Evolutionary conservation across 768 basidiomycete species (phyloP).

Genomic region (Boletus reticulatus): DNA sequence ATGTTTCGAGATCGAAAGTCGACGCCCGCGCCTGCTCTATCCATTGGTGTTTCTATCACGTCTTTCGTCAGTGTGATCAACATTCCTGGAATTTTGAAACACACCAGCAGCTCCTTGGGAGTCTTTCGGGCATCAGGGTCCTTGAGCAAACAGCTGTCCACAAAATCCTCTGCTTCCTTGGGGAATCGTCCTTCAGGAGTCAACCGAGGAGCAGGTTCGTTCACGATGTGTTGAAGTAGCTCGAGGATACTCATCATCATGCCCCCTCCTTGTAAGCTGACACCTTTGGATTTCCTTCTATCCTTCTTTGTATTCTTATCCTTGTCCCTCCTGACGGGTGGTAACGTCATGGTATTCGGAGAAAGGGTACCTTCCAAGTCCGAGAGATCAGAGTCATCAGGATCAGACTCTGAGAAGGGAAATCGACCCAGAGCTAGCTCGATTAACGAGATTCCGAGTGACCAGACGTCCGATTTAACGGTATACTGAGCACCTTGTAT

Average conservation of each 20-base stretch:
- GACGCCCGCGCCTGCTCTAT: conserved; percentile 60
- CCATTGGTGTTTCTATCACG: conserved; percentile 69
- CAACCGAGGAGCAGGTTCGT: conserved; percentile 92
- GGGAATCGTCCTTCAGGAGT: conserved; percentile 75
- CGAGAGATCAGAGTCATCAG: conserved; percentile 73
- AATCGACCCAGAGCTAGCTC: conserved; percentile 96
- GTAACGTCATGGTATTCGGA: conserved; percentile 54
- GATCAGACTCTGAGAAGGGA: conserved; percentile 85
- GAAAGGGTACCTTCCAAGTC: conserved; percentile 82
- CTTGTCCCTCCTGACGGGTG: conserved; percentile 36
- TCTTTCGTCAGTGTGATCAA: conserved; percentile 8
- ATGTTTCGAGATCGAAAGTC: conserved; percentile 71
- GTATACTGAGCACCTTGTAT: conserved; percentile 99
- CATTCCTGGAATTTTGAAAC: not conserved
- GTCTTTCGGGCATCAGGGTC: conserved; percentile 81
- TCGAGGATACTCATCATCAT: conserved; percentile 99
- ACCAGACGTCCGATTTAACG: conserved; percentile 99
- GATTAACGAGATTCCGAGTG: conserved; percentile 93
- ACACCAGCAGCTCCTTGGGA: conserved; percentile 83
- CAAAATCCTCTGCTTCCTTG: conserved; percentile 73
- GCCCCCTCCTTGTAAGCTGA: conserved; percentile 88
- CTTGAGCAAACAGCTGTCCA: conserved; percentile 89
- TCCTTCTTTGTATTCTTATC: conserved; percentile 63
- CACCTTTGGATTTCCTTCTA: conserved; percentile 87
- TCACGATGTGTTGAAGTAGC: conserved; percentile 95